These are phyloP conservation scores for Phytophthora rubi DNA, from an alignment of 352 stramenopile species.

Conservation along the genomic window DNA sequence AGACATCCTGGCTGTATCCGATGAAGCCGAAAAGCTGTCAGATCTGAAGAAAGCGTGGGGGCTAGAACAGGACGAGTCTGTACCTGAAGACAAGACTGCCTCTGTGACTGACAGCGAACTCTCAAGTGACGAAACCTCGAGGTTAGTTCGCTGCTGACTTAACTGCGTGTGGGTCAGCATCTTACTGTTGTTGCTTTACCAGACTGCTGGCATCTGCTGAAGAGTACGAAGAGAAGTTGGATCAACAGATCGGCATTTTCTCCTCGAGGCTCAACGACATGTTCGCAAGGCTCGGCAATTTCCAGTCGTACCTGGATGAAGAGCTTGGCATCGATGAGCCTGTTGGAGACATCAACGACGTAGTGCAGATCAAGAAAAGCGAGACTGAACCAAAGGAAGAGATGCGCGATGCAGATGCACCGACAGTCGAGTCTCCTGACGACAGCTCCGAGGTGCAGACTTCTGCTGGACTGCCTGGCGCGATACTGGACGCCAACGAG, in stretches of 20 bases:
- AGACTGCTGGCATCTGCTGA: slow-evolving; percentile 53
- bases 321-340: slow-evolving; percentile 33
- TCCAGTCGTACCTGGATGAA: slow-evolving; percentile 45
- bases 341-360: slow-evolving; percentile 12
- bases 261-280: slow-evolving; percentile 41
- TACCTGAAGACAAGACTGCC: slow-evolving; percentile 2
- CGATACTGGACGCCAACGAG: slow-evolving; percentile 22
- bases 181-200: neutral
- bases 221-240: slow-evolving; percentile 49
- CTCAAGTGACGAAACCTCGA: slow-evolving; percentile 15
- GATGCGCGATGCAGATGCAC: slow-evolving; percentile 3
- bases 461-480: slow-evolving; percentile 28
- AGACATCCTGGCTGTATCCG: slow-evolving; percentile 41
- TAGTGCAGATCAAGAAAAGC: slow-evolving; percentile 12
- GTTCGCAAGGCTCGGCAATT: slow-evolving; percentile 43
- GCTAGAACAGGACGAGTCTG: slow-evolving; percentile 22
- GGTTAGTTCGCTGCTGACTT: neutral
- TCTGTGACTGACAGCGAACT: neutral
- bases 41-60: slow-evolving; percentile 67
- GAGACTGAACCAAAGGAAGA: slow-evolving; percentile 8
- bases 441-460: slow-evolving; percentile 11
- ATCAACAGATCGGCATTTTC: slow-evolving; percentile 50
- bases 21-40: slow-evolving; percentile 52
- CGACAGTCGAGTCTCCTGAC: slow-evolving; percentile 2
- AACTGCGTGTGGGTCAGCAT: neutral